These are phyloP conservation scores for Lathyrus oleraceus DNA, from an alignment of 306 rosid genomes.

Conservation along the genomic window DNA sequence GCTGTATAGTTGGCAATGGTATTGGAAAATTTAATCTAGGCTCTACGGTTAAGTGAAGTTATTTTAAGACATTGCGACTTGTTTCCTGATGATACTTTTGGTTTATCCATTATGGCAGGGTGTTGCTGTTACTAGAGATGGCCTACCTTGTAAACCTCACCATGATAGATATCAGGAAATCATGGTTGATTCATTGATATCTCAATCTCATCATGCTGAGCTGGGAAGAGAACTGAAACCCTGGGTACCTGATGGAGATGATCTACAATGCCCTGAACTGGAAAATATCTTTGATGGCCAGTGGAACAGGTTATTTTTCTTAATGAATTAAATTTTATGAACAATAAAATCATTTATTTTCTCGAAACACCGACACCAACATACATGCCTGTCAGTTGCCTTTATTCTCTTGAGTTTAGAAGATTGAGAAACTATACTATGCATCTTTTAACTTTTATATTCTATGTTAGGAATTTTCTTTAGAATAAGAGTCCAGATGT, in stretches of 20 bases:
- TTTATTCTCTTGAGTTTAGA: slow-evolving; percentile 1
- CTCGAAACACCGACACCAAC: background rate
- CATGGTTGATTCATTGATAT: slow-evolving; percentile 80
- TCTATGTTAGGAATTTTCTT: background rate
- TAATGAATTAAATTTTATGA: slow-evolving; percentile 16
- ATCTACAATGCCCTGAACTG: slow-evolving; percentile 74
- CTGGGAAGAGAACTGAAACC: slow-evolving; percentile 82
- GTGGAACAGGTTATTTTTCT: slow-evolving; percentile 74
- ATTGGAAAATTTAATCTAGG: slow-evolving; percentile 1
- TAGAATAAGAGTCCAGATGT: background rate
- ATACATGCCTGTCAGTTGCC: background rate
- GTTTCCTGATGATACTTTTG: slow-evolving; percentile 40
- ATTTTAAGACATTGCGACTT: slow-evolving; percentile 28
- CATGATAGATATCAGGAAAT: slow-evolving; percentile 64
- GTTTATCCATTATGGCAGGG: slow-evolving; percentile 57
- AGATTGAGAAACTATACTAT: background rate
- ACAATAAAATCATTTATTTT: slow-evolving; percentile 17
- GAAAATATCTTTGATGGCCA: slow-evolving; percentile 77
- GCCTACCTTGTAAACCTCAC: slow-evolving; percentile 52
- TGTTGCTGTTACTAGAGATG: slow-evolving; percentile 64
- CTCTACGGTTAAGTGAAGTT: slow-evolving; percentile 3
- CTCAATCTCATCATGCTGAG: slow-evolving; percentile 72
- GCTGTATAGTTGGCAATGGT: slow-evolving; percentile 14
- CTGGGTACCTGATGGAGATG: slow-evolving; percentile 93
- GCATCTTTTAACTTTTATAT: background rate